These are phyloP conservation scores for Mortierella sp. DNA, from an alignment of 371 early-diverging fungal genomes.

Conservation along the genomic window DNA sequence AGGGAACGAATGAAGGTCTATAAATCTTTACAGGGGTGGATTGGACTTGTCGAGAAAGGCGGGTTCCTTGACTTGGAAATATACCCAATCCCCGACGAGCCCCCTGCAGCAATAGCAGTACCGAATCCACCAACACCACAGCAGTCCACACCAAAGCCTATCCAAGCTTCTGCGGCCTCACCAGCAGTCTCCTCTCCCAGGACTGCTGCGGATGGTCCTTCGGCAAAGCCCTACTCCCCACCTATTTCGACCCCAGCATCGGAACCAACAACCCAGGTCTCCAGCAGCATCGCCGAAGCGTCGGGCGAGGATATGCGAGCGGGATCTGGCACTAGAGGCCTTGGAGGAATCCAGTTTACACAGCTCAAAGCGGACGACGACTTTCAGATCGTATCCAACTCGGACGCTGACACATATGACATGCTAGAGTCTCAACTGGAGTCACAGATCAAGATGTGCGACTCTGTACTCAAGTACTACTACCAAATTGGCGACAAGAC, in stretches of 20 bases:
- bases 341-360: conserved; percentile 38
- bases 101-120: conserved; percentile 5
- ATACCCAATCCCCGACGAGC: conserved; percentile 55
- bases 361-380: conserved; percentile 44
- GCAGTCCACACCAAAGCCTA: background rate
- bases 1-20: conserved; percentile 37
- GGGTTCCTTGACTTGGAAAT: conserved; percentile 50
- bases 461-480: conserved; percentile 69
- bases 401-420: conserved; percentile 58
- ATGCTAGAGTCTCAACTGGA: conserved; percentile 68
- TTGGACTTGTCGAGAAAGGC: conserved; percentile 43
- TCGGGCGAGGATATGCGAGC: conserved; percentile 40
- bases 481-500: conserved; percentile 59
- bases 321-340: conserved; percentile 15
- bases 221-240: conserved; percentile 13
- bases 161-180: background rate
- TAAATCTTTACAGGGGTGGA: conserved; percentile 39
- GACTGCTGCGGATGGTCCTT: background rate
- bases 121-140: conserved; percentile 26
- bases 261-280: conserved; percentile 33
- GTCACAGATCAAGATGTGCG: conserved; percentile 77
- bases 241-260: conserved; percentile 18
- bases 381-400: conserved; percentile 49
- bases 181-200: conserved; percentile 8
- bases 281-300: conserved; percentile 42